These are phyloP conservation scores for Amphibolis antarctica DNA, from an alignment of 106 monocot species.

Conservation along the genomic window DNA sequence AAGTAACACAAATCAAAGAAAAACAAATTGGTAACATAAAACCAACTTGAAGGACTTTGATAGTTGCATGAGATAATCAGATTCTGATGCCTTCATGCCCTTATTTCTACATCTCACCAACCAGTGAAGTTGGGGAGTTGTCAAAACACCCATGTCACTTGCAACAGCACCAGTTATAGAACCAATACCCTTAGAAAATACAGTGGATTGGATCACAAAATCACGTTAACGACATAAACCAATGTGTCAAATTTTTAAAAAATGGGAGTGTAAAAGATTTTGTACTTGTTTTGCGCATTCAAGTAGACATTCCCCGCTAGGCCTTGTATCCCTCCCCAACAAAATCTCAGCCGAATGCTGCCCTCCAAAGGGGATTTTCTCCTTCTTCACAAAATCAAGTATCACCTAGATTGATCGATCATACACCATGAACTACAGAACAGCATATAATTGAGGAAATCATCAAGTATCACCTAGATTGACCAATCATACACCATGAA, in stretches of 20 bases:
- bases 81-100: conserved; percentile 46
- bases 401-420: conserved; percentile 34
- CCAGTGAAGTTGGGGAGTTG: conserved; percentile 98
- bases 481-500: too few species aligned
- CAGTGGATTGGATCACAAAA: background rate
- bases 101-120: conserved; percentile 74
- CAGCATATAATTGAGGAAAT: too few species aligned
- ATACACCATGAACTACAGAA: background rate
- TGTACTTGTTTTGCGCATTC: conserved; percentile 65
- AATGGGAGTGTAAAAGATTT: background rate
- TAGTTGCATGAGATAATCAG: conserved; percentile 64
- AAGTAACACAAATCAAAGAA: background rate
- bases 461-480: too few species aligned
- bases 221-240: background rate
- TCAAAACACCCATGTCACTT: conserved; percentile 79
- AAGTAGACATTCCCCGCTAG: conserved; percentile 60
- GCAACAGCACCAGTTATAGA: conserved; percentile 56
- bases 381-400: conserved; percentile 45
- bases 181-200: conserved; percentile 45
- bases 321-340: conserved; percentile 90
- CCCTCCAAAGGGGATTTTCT: conserved; percentile 52
- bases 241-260: background rate
- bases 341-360: conserved; percentile 42
- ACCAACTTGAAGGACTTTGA: conserved; percentile 67
- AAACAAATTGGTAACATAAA: background rate